Percentiles rank a stretch among this genome's conserved stretches.
phyloP scores from a whole-genome alignment of 805 yeast genomes.

The Kuraishia cidri region DNA sequence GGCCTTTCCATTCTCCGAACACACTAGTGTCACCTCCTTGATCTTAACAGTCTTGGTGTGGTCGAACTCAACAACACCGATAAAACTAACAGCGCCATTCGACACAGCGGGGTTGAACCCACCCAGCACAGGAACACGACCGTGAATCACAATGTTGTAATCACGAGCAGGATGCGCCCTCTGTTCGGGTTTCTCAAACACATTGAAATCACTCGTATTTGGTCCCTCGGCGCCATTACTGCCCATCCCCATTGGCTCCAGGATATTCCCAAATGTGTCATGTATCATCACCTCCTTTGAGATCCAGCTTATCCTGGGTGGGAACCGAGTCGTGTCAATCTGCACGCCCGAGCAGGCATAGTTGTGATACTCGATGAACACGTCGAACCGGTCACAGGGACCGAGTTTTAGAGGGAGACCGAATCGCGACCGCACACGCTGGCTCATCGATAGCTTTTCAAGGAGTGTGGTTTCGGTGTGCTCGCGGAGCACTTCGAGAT shows the following conservation, averaged over 20 bases:
- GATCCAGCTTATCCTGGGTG: conserved; percentile 5
- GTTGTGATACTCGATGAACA: conserved; percentile 18
- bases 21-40: conserved; percentile 14
- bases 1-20: conserved; percentile 14
- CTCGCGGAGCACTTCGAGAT: conserved; percentile 16
- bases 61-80: conserved; percentile 24
- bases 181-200: conserved; percentile 10
- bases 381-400: conserved; percentile 16
- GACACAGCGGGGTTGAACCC: conserved; percentile 1
- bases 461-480: conserved; percentile 14
- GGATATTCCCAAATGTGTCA: conserved; percentile 5
- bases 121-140: conserved; percentile 13
- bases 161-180: conserved; percentile 13
- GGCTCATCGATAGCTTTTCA: conserved; percentile 19
- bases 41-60: conserved; percentile 23
- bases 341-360: conserved; percentile 20
- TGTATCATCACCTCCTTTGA: conserved; percentile 5
- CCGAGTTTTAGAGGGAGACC: conserved; percentile 23
- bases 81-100: conserved; percentile 18
- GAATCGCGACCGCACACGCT: conserved; percentile 13
- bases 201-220: conserved; percentile 8
- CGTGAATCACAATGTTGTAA: conserved; percentile 20
- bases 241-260: conserved; percentile 20
- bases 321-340: conserved; percentile 12
- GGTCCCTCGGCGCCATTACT: conserved; percentile 8